Base-by-base conservation (phyloP, 2,329 filamentous ascomycete species). In the Sodiomyces alkalinus region DNA sequence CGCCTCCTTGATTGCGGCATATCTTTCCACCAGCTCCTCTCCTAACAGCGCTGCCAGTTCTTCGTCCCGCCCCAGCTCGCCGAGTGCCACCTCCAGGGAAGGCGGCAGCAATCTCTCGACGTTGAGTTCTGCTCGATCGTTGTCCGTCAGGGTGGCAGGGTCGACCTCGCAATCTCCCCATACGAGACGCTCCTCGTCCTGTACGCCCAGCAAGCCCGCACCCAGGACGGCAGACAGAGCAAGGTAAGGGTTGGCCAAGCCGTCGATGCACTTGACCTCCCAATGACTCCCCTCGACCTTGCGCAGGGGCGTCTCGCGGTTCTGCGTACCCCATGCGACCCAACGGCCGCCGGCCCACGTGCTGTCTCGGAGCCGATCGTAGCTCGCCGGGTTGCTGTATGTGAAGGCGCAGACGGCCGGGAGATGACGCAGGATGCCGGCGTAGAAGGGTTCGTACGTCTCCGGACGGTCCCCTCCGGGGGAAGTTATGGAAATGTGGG, bases 311-410 rank as follows among this genome's bases (percentile, higher is more conserved):
- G 71, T 62, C 54, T 87, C 80, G 12, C 79, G 71, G 48, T 90
- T 90, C 51, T 90, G 74, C 4, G 72, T 79, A 9, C 82, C 82
- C 81, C 80, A 92, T 0, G 75, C 57, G 0, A 86, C 67, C 74
- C 76, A 86, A 6, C 73, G 68, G 0, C 80, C 80, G n/a, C 80
- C 80, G 0, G 79, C 68, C 81, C 80, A 90, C 33, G 57, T 58
- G n/a, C 80, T 67, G 29, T 83, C 74, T 2, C 55, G 51, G 8
- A 80, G 61, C 4, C 81, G 67, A 19, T 68, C 66, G 48, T 90
- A 90, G 47, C 74, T 81, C 1, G 61, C 60, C 2, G 67, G 59
- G 37, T 71, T 69, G 19, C 74, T 65, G 41, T 81, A 68, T 0
- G 70, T 73, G 32, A 90, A 75, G 0, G 81, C 78, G 8, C 64